Base-by-base conservation (phyloP, 345 rosid genomes). In the Cardamine occulta region DNA sequence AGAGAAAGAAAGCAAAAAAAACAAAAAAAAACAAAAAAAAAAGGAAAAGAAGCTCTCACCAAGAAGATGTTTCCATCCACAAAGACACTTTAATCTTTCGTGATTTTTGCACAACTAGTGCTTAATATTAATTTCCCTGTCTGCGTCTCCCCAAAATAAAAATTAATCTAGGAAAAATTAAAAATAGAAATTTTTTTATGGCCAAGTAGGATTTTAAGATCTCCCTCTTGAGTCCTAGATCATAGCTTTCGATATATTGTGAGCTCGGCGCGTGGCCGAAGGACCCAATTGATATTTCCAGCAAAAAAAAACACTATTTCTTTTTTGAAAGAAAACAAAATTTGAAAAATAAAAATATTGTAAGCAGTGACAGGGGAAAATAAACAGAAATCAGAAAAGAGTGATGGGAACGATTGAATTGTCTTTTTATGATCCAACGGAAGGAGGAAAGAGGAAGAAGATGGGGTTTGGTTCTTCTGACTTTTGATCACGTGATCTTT, bases 51-150 rank as follows among this genome's bases (percentile, higher is more conserved):
- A 49, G 58, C 80, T 74, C 81, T 74, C 70, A 83, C 85, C 78
- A 9, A 26, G 74, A 82, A 81, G 70, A 66, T 61, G 53, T 63
- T 19, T 76, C 66, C 66, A 73, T 55, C 82, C 82, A 81, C 78
- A 65, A 60, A n/a, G 5, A 18, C n/a, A 48, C 45, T 56, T 32
- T 62, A 49, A 42, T 63, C 28, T 44, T 54, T 28, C 28, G 59
- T 55, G 66, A 58, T 51, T 55, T 21, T 55, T 56, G 34, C 48
- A 62, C 39, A 70, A 63, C 47, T 73, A 61, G 60, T 48, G 79
- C 37, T 73, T 73, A 12, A 10, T 63, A 79, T 63, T 74, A 51
- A 74, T 18, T 74, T 63, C 34, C 75, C 48, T 68, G 77, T 78
- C 81, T 37, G 26, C 12, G 56, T 75, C 74, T 45, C 19, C 70